These are phyloP conservation scores for Candida sonorensis DNA, from an alignment of 805 yeast genomes.

Conservation along the genomic window DNA sequence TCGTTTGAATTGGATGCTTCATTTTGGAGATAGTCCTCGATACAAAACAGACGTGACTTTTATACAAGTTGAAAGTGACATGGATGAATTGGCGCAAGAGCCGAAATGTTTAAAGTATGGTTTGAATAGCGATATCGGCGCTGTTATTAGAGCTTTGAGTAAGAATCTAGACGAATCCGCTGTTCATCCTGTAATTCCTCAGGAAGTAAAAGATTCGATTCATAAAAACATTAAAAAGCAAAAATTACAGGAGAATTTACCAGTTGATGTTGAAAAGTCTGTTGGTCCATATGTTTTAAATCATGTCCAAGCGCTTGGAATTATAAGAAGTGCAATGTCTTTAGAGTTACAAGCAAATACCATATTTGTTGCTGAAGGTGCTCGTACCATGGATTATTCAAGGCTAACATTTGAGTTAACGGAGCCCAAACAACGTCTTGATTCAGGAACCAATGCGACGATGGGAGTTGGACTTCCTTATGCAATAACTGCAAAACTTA, in stretches of 20 bases:
- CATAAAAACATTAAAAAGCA: conserved; percentile 23
- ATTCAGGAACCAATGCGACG: conserved; percentile 72
- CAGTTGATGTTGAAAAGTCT: no score
- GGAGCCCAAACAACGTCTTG: conserved; percentile 48
- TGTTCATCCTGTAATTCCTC: conserved; percentile 25
- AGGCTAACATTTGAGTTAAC: conserved; percentile 52
- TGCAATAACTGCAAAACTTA: conserved; percentile 52
- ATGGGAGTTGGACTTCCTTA: conserved; percentile 75
- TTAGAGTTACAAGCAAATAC: conserved; percentile 24
- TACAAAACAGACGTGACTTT: conserved; percentile 39
- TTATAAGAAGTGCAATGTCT: conserved; percentile 34
- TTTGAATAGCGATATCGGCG: conserved; percentile 41
- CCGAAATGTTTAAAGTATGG: conserved; percentile 7
- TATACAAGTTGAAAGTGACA: conserved; percentile 49
- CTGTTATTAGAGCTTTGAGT: conserved; percentile 33
- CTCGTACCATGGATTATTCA: conserved; percentile 70
- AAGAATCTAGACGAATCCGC: conserved; percentile 10
- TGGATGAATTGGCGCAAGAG: conserved; percentile 37
- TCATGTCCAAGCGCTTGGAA: conserved; percentile 50
- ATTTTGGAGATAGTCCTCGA: conserved; percentile 55
- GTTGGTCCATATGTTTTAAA: no score
- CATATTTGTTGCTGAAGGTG: conserved; percentile 60
- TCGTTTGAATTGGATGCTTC: conserved; percentile 67
- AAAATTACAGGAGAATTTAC: conserved; percentile 29
- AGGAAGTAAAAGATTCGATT: conserved; percentile 22